phyloP scores from a whole-genome alignment of 2,329 filamentous ascomycete genomes.

The Cryphonectria carpinicola region DNA sequence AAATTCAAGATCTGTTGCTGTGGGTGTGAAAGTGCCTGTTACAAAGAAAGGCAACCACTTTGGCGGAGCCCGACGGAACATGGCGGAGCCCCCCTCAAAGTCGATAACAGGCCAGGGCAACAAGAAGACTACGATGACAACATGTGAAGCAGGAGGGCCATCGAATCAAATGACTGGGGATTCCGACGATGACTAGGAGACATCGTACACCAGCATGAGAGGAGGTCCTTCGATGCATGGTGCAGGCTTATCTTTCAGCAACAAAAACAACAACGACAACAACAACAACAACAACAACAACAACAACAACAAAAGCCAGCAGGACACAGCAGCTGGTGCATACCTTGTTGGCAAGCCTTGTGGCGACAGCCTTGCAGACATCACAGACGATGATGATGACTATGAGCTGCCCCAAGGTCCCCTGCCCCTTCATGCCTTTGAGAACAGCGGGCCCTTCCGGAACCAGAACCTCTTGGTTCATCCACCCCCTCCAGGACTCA shows the following conservation, averaged over 20 bases:
- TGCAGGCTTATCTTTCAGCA: conserved; percentile 13
- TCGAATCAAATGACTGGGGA: conserved; percentile 22
- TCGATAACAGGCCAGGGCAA: not conserved
- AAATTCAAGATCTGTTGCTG: conserved; percentile 12
- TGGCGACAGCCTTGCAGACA: conserved; percentile 30
- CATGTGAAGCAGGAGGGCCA: conserved; percentile 10
- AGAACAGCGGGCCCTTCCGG: not conserved
- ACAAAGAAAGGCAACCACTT: conserved; percentile 9
- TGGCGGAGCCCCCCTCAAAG: not conserved
- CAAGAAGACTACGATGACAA: not conserved
- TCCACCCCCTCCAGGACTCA: conserved; percentile 20
- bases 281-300: not conserved
- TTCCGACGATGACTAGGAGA: conserved; percentile 28
- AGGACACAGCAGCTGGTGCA: not conserved
- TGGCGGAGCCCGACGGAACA: not conserved
- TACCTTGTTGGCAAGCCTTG: conserved; percentile 19
- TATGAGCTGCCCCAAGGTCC: conserved; percentile 17
- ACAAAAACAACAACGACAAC: not conserved
- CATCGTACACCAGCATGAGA: conserved; percentile 22
- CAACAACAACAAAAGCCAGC: not conserved
- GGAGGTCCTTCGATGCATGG: conserved; percentile 19
- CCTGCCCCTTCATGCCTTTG: conserved; percentile 5
- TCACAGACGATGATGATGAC: conserved; percentile 35
- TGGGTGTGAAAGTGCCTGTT: conserved; percentile 26
- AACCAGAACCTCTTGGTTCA: conserved; percentile 16